Percentiles rank a stretch among this genome's conserved stretches.
These are phyloP conservation scores for Phytophthora tentaculata DNA, from an alignment of 352 stramenopile genomes.

Conservation along the genomic window DNA sequence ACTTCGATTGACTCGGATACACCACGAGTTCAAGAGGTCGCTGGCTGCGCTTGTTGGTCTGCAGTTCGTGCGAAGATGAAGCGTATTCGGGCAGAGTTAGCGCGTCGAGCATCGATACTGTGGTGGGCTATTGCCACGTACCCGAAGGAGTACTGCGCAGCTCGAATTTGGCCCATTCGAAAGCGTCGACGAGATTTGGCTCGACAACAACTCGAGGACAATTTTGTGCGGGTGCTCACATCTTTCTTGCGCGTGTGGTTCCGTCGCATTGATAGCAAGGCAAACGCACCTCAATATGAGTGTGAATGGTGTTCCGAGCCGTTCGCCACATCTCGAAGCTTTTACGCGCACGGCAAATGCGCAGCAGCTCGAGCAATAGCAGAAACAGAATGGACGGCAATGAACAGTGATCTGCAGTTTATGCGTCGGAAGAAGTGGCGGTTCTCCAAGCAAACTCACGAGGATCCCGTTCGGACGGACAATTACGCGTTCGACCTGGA, in stretches of 20 bases:
- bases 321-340: constrained; percentile 26
- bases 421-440: constrained; percentile 10
- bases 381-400: constrained; percentile 25
- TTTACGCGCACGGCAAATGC: constrained; percentile 37
- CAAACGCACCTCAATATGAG: constrained; percentile 31
- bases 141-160: constrained; percentile 24
- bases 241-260: constrained; percentile 36
- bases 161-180: constrained; percentile 17
- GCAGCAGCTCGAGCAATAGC: constrained; percentile 12
- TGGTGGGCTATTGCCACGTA: constrained; percentile 28
- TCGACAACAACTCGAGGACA: constrained; percentile 22
- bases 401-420: constrained; percentile 28
- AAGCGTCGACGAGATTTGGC: constrained; percentile 12
- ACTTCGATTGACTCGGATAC: not conserved
- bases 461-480: constrained; percentile 2
- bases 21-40: not conserved
- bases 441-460: constrained; percentile 1
- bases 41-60: not conserved
- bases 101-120: constrained; percentile 4
- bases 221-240: constrained; percentile 23
- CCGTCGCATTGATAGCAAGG: constrained; percentile 19
- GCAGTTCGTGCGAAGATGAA: constrained; percentile 7
- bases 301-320: constrained; percentile 41
- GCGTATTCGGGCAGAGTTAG: constrained; percentile 4
- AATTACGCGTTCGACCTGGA: constrained; percentile 23